phyloP scores from a whole-genome alignment of 352 stramenopile genomes.

The Pythium brachiatum region DNA sequence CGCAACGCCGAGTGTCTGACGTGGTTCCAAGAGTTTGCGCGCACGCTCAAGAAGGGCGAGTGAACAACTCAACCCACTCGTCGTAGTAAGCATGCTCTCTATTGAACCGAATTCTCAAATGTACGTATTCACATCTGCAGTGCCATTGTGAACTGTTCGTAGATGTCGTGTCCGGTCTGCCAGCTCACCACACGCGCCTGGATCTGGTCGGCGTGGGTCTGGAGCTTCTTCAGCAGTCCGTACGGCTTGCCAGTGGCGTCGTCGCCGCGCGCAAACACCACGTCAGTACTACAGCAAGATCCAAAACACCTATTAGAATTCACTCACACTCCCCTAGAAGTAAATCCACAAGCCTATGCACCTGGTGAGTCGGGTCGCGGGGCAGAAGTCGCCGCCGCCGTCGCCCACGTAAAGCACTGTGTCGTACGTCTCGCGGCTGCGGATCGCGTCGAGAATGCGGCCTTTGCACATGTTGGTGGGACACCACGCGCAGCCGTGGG shows the following conservation, averaged over 20 bases:
- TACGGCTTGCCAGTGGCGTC: conserved; percentile 47
- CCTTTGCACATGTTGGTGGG: conserved; percentile 85
- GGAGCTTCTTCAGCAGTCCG: conserved; percentile 55
- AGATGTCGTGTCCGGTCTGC: conserved; percentile 64
- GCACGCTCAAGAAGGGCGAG: conserved; percentile 19
- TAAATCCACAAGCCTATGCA: conserved; percentile 22
- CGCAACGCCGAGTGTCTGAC: conserved; percentile 60
- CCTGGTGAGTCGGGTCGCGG: conserved; percentile 49
- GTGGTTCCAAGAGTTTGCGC: conserved; percentile 57
- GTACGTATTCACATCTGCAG: neutral
- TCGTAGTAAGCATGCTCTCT: too few relatives aligned
- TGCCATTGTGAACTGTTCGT: conserved; percentile 37
- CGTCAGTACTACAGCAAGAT: conserved; percentile 37
- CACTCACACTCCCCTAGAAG: too few relatives aligned
- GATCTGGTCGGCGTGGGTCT: conserved; percentile 31
- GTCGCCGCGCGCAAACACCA: conserved; percentile 60
- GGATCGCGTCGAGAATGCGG: conserved; percentile 54
- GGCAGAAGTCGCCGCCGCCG: conserved; percentile 69
- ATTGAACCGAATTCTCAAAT: too few relatives aligned
- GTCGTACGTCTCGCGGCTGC: conserved; percentile 28
- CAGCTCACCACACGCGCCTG: conserved; percentile 51
- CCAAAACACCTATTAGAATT: neutral
- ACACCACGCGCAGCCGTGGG: conserved; percentile 59
- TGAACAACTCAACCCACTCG: too few relatives aligned
- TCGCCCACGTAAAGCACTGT: conserved; percentile 75